Percentiles rank a stretch among this genome's conserved stretches.
Conservation (phyloP, 768 basidiomycete species). For the Punctularia strigosozonata region DNA sequence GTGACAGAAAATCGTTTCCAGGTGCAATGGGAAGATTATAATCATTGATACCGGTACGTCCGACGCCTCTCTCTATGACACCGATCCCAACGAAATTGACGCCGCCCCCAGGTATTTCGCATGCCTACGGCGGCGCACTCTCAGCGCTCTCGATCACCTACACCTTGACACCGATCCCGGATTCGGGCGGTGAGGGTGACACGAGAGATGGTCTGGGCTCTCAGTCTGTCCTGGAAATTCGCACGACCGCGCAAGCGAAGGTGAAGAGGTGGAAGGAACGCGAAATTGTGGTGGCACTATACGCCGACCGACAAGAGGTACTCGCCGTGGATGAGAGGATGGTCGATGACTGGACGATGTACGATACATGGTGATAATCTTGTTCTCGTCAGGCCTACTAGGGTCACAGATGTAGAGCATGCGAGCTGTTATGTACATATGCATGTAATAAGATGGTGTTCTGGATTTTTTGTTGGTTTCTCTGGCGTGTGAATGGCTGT, state of each 20-base stretch:
- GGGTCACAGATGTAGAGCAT: too few relatives aligned
- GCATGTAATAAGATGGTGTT: too few relatives aligned
- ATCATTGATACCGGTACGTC: constrained; percentile 85
- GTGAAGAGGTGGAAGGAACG: constrained; percentile 42
- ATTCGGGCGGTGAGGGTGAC: constrained; percentile 10
- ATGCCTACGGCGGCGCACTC: constrained; percentile 88
- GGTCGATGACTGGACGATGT: constrained; percentile 21
- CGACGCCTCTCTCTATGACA: not conserved
- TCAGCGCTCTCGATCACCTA: constrained; percentile 86
- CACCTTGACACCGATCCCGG: constrained; percentile 51
- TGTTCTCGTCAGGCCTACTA: too few relatives aligned
- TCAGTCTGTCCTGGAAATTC: too few relatives aligned
- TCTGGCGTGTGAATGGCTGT: too few relatives aligned
- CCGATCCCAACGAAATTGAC: constrained; percentile 6
- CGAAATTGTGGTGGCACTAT: constrained; percentile 59
- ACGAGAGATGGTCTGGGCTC: too few relatives aligned
- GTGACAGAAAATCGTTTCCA: constrained; percentile 59
- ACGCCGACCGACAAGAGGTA: constrained; percentile 37
- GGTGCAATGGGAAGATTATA: constrained; percentile 87
- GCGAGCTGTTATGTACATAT: too few relatives aligned
- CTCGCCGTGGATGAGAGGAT: constrained; percentile 38
- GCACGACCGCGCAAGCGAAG: too few relatives aligned
- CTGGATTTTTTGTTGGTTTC: too few relatives aligned
- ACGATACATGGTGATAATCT: too few relatives aligned
- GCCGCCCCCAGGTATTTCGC: constrained; percentile 61